Evolutionary conservation across 1,284 basidiomycete species (phyloP).

Genomic region (Abortiporus biennis): DNA sequence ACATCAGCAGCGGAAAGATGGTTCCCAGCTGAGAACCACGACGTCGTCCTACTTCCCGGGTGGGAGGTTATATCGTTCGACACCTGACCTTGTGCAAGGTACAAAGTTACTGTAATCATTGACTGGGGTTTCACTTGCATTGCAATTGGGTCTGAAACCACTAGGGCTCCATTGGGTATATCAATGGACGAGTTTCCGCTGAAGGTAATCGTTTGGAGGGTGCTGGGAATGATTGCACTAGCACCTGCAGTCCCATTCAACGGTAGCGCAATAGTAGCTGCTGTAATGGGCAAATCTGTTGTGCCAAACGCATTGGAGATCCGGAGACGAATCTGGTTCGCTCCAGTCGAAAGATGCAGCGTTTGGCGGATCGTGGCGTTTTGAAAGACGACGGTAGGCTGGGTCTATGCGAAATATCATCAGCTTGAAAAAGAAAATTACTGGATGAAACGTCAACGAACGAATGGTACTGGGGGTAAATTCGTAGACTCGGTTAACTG

Average conservation of each 20-base stretch:
- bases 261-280: slow-evolving; percentile 36
- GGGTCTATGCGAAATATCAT: too few relatives aligned
- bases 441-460: slow-evolving; percentile 9
- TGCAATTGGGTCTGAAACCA: slow-evolving; percentile 39
- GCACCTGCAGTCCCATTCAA: slow-evolving; percentile 29
- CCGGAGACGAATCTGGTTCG: slow-evolving; percentile 34
- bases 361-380: slow-evolving; percentile 45
- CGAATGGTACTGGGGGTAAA: slow-evolving; percentile 36
- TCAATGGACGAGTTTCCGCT: slow-evolving; percentile 32
- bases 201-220: slow-evolving; percentile 36
- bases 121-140: slow-evolving; percentile 30
- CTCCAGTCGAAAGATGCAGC: slow-evolving; percentile 34
- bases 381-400: slow-evolving; percentile 30
- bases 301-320: slow-evolving; percentile 43
- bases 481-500: slow-evolving; percentile 39
- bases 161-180: slow-evolving; percentile 39
- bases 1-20: slow-evolving; percentile 28
- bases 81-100: slow-evolving; percentile 33
- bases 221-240: slow-evolving; percentile 27
- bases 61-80: slow-evolving; percentile 38
- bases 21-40: slow-evolving; percentile 37
- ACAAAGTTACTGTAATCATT: slow-evolving; percentile 35
- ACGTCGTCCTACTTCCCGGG: slow-evolving; percentile 42
- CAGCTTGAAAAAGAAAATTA: too few relatives aligned
- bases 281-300: slow-evolving; percentile 36